Base-by-base conservation (phyloP, 768 basidiomycete genomes). In the Rhizopogon roseolus region DNA sequence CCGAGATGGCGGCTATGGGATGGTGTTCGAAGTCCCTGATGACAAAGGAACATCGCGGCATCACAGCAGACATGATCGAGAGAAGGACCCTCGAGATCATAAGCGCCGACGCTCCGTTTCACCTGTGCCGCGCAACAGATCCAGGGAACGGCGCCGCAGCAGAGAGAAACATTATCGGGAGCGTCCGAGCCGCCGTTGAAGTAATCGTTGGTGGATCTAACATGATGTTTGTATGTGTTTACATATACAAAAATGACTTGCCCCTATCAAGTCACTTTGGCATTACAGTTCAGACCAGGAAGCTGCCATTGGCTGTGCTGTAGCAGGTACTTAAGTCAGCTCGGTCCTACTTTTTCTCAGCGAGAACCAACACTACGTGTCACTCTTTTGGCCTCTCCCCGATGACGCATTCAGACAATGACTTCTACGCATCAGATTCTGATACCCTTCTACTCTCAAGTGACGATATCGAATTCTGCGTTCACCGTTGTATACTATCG, bases 1-100 rank as follows among this genome's bases (percentile, higher is more conserved):
- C 38, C 57, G 59, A 36, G 36, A 57, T 43, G 58, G 66, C 16
- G 58, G 66, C 16, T 92, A 93, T 64, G 83, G 81, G 19, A 85
- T 94, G 87, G 88, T 94, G 22, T 94, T 95, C 66, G 92, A 95
- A 56, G 76, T 86, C n/a, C 73, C 77, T n/a, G 69, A 70, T 49
- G 66, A 58, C 57, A 62, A 62, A 32, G 68, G 65, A 22, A 57
- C 58, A 8, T 60, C 62, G n/a, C 68, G 71, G 42, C 70, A 67
- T 22, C 76, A 76, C 44, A 82, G 80, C 56, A 70, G 79, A 48
- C 84, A 83, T 56, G 77, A 81, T 29, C 64, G 71, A 49, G 65
- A 72, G 22, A 58, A 54, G 48, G 66, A 62, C 10, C 52, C 64
- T 41, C 40, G 53, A 37, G 62, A 61, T 40, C 63, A 58, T 55